phyloP scores from a whole-genome alignment of 768 basidiomycete species.

The Epithele typhae region DNA sequence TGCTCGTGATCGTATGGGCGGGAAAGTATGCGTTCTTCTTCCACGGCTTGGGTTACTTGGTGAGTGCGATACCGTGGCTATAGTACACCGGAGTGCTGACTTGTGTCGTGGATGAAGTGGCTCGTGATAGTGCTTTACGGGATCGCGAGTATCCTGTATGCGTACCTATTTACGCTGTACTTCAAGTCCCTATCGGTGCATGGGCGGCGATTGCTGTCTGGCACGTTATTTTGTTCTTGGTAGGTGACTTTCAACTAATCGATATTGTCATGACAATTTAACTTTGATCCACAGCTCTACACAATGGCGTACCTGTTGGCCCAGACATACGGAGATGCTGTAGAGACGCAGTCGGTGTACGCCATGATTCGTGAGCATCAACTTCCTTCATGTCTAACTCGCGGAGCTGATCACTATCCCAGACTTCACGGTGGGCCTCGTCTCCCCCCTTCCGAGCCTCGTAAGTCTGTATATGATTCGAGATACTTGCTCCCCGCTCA shows the following conservation, averaged over 20 bases:
- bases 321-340: slow-evolving; percentile 64
- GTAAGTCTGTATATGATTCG: no score
- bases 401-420: slow-evolving; percentile 58
- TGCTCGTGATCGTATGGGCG: slow-evolving; percentile 59
- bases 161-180: slow-evolving; percentile 61
- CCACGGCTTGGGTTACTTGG: slow-evolving; percentile 59
- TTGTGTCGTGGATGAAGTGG: slow-evolving; percentile 45
- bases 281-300: no score
- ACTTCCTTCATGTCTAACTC: no score
- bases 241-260: no score
- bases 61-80: slow-evolving; percentile 33
- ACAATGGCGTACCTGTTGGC: slow-evolving; percentile 65
- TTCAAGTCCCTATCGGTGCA: slow-evolving; percentile 59
- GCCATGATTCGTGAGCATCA: no score
- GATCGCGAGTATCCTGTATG: slow-evolving; percentile 60
- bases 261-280: no score
- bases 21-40: slow-evolving; percentile 59
- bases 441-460: slow-evolving; percentile 70
- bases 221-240: slow-evolving; percentile 67
- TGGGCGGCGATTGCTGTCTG: slow-evolving; percentile 70
- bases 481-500: no score
- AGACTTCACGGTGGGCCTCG: slow-evolving; percentile 64
- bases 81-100: background rate
- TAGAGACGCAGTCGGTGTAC: no score
- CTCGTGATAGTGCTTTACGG: slow-evolving; percentile 67